These are phyloP conservation scores for Warburgia ugandensis DNA, from an alignment of 164 flowering plant genomes.

Conservation along the genomic window DNA sequence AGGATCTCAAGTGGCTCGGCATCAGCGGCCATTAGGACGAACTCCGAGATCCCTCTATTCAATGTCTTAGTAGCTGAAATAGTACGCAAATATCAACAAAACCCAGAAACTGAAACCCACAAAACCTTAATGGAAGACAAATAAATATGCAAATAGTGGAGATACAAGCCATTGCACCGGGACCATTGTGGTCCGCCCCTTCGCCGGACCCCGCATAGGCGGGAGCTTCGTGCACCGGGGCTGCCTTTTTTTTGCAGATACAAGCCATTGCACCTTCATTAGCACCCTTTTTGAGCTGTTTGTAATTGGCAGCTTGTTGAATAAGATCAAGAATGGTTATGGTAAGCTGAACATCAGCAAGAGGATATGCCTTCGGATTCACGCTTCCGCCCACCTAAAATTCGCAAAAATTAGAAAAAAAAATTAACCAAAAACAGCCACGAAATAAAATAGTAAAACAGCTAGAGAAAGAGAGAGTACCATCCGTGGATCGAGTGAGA, in stretches of 20 bases:
- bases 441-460: too few relatives aligned
- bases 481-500: too few relatives aligned
- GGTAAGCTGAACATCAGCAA: slow-evolving; percentile 24
- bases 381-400: too few relatives aligned
- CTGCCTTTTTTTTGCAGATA: too few relatives aligned
- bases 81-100: neutral
- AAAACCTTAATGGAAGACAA: neutral
- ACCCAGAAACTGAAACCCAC: neutral
- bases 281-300: slow-evolving; percentile 33
- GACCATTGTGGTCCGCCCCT: too few relatives aligned
- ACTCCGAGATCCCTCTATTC: slow-evolving; percentile 15
- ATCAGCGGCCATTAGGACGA: slow-evolving; percentile 18
- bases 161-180: slow-evolving; percentile 10
- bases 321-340: slow-evolving; percentile 22
- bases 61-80: slow-evolving; percentile 15
- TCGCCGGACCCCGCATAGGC: too few relatives aligned
- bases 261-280: slow-evolving; percentile 21
- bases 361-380: too few relatives aligned
- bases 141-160: too few relatives aligned
- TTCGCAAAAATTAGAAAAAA: too few relatives aligned
- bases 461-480: too few relatives aligned
- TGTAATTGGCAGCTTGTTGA: slow-evolving; percentile 26
- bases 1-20: slow-evolving; percentile 13
- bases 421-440: too few relatives aligned
- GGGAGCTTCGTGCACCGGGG: too few relatives aligned